Evolutionary conservation across 257 asterid species (phyloP), one percentile per base, ranked within the genome.

Genomic region (Nicotiana undulata): DNA sequence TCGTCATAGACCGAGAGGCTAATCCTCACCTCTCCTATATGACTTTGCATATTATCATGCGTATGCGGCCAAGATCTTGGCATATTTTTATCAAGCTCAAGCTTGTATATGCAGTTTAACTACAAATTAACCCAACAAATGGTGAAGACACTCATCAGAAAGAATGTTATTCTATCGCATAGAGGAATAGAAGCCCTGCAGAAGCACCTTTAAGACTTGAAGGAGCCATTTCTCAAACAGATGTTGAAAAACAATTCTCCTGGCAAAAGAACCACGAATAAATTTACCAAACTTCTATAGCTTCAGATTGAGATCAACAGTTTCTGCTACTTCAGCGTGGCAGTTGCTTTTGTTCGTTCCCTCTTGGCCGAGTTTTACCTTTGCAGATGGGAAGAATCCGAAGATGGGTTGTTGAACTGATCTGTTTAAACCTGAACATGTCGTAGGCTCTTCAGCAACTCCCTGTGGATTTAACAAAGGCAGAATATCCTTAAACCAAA

Each of bases 291-390:
- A 63, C 37, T 56, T 85, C 81, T 87, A 93, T 28, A 94, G 88
- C 89, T 89, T 94, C 77, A 94, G 85, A 87, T 85, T 89, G 67
- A 92, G 97, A 89, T 94, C 98, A 78, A 92, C 81, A 1, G 70
- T 77, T 77, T 88, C 92, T 58, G 85, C 88, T 78, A 77, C 88
- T 70, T 85, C 90, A 52, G 83, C 87, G 10, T 84, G 79, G 77
- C 87, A 82, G 40, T 60, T 83, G 83, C 86, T 76, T 18, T 59
- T 80, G 61, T 72, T 32, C 9, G 72, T 81, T 51, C 89, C 59
- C 18, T 70, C 79, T 65, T 84, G 87, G 67, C 80, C 83, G n/a
- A 6, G 78, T 70, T 79, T 87, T 78, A 76, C n/a, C 78, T 84
- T 83, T 64, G 85, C 80, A 32, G 81, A 61, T 5, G 94, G 97